Base-by-base conservation (phyloP, 495 filamentous ascomycete genomes). In the Rostrohypoxylon terebratum region DNA sequence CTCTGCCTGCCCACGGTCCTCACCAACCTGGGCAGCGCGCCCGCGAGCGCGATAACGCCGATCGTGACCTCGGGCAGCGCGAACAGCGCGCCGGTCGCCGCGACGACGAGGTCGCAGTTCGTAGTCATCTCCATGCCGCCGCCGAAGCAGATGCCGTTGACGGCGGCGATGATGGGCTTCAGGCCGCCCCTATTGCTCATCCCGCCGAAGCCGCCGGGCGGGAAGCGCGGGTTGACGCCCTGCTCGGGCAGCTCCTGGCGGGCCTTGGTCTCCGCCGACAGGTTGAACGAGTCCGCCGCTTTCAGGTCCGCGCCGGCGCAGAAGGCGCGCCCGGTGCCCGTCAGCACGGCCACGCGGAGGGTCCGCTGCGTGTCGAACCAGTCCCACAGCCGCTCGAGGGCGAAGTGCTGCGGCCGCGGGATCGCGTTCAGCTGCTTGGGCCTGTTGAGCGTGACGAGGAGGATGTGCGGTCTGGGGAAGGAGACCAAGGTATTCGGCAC, bases 71-170 rank as follows among this genome's bases (percentile, higher is more conserved):
- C 92, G 0, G 91, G 90, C 3, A 94, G 80, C 8, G 80, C 83
- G 71, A 94, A 92, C 10, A 72, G 75, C 0, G 90, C 89, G 3
- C 70, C 63, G 9, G 77, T 66, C 3, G 84, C 80, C 16, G 91
- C 91, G 25, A 94, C 60, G 0, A 92, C 86, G 5, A 94, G 74
- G 79, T 94, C 92, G 75, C 86, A 87, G 66, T 93, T 94, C 3
- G 89, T 81, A 1, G 87, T 80, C 81, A 92, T 90, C 80, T 95
- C 92, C 64, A 88, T 87, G 1, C 92, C 92, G 50, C 92, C 92
- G 13, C 92, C 92, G 63, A 91, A 82, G 69, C 87, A 88, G n/a
- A 89, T 76, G n/a, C 92, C 92, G 75, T 93, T 90, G 31, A 94
- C 89, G 4, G 92, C 92, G 9, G 87, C 87, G 61, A 95, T 89